Conservation (phyloP, 139 green algal genomes). For the Chlamydomonas sp. region DNA sequence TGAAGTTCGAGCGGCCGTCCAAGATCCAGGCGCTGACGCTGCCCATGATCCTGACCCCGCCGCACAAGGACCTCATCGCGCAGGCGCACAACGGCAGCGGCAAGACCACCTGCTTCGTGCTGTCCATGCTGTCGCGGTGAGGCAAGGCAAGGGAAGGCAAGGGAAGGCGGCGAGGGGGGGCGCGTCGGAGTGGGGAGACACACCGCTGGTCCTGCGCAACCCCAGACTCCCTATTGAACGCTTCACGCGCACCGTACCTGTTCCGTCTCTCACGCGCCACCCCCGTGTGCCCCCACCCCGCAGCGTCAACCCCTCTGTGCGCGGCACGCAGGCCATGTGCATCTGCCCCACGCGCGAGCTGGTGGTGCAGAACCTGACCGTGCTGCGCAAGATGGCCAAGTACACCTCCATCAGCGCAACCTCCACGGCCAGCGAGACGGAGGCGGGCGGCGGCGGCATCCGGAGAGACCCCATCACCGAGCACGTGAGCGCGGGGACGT, state of each 20-base stretch:
- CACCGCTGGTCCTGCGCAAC: background rate
- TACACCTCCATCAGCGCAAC: constrained; percentile 71
- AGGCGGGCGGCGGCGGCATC: constrained; percentile 27
- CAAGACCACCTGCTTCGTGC: constrained; percentile 99
- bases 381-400: constrained; percentile 92
- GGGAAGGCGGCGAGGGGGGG: background rate
- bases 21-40: constrained; percentile 95
- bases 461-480: constrained; percentile 74
- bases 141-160: background rate
- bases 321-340: constrained; percentile 92
- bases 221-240: background rate
- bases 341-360: constrained; percentile 98
- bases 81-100: constrained; percentile 97
- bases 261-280: too few species aligned
- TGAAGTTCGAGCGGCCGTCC: constrained; percentile 97
- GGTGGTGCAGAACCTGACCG: constrained; percentile 90
- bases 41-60: constrained; percentile 95
- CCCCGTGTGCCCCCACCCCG: background rate
- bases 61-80: constrained; percentile 90
- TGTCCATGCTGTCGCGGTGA: constrained; percentile 89
- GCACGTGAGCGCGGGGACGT: constrained; percentile 27
- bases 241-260: too few species aligned
- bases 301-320: constrained; percentile 83
- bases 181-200: background rate
- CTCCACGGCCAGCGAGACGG: constrained; percentile 55